Evolutionary conservation across 75 land plant species (phyloP).

Genomic region (Picea sitchensis): DNA sequence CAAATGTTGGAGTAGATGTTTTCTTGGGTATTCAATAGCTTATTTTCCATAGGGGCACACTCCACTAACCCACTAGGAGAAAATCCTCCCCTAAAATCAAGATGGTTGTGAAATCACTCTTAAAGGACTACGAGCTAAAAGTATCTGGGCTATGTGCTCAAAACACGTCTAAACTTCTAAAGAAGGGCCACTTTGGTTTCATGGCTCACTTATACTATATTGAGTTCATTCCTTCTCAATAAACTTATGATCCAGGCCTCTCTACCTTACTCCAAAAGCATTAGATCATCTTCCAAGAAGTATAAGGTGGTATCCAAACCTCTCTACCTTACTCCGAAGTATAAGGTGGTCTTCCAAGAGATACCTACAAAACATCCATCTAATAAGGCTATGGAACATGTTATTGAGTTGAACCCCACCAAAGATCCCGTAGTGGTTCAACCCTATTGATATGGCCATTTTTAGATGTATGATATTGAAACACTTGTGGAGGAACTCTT

Average conservation of each 20-base stretch:
- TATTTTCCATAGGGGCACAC: background rate
- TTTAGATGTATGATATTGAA: background rate
- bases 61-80: background rate
- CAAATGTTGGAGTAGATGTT: background rate
- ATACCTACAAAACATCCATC: background rate
- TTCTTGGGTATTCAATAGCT: background rate
- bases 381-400: background rate
- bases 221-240: background rate
- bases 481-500: background rate
- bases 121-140: background rate
- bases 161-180: background rate
- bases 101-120: background rate
- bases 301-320: too few relatives aligned
- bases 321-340: background rate
- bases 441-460: background rate
- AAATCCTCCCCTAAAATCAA: background rate
- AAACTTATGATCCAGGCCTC: too few relatives aligned
- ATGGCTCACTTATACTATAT: background rate
- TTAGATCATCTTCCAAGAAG: too few relatives aligned
- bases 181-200: background rate
- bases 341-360: background rate
- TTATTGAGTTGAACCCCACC: background rate
- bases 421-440: background rate
- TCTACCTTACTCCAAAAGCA: too few relatives aligned
- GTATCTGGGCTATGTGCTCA: too few relatives aligned